phyloP scores from a whole-genome alignment of 495 filamentous ascomycete species.

The Articulospora tetracladia region DNA sequence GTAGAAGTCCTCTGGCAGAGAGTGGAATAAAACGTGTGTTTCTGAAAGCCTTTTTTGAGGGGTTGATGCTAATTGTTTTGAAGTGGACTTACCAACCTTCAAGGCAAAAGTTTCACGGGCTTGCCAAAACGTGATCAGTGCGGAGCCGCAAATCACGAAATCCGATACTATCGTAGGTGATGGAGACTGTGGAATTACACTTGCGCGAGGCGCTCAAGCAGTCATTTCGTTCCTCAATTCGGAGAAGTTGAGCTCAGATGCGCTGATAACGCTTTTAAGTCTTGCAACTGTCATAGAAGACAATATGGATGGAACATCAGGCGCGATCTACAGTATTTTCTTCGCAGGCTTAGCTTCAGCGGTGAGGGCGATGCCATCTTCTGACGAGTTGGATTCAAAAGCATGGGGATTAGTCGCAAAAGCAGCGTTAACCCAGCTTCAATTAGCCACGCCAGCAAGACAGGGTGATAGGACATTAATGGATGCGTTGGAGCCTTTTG shows the following conservation, averaged over 20 bases:
- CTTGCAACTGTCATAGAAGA: constrained; percentile 54
- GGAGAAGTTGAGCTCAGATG: background rate
- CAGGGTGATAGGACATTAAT: constrained; percentile 85
- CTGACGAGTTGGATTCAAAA: background rate
- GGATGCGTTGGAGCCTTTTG: constrained; percentile 84
- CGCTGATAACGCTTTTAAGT: background rate
- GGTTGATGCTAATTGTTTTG: constrained; percentile 2
- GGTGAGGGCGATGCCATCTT: background rate
- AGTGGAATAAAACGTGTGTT: background rate
- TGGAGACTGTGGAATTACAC: constrained; percentile 69
- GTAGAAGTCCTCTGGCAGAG: background rate
- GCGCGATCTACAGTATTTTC: constrained; percentile 92
- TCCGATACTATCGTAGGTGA: constrained; percentile 75
- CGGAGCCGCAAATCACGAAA: constrained; percentile 62
- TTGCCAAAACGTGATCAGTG: constrained; percentile 37
- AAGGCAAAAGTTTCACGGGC: background rate
- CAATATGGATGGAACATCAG: constrained; percentile 92
- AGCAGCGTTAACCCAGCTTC: constrained; percentile 63
- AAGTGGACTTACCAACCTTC: background rate
- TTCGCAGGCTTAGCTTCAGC: constrained; percentile 74
- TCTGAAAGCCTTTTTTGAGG: background rate
- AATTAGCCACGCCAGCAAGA: constrained; percentile 80
- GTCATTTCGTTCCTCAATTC: background rate
- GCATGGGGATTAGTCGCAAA: constrained; percentile 18
- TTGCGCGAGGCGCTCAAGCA: constrained; percentile 64